Base-by-base conservation (phyloP, 768 basidiomycete genomes). In the Gyrodon lividus region DNA sequence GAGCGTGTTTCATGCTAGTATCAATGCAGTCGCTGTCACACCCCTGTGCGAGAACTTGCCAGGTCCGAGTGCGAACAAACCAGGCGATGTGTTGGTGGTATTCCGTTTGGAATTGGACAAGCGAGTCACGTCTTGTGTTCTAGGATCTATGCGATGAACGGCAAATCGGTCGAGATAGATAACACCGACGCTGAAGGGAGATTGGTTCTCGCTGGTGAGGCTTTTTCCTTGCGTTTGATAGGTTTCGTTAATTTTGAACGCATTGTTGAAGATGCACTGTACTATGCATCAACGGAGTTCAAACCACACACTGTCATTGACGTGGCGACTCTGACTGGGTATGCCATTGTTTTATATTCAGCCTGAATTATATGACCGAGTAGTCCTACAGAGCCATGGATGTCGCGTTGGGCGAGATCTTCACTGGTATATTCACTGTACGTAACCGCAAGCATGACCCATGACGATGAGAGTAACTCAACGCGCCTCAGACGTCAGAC, bases 1-100 rank as follows among this genome's bases (percentile, higher is more conserved):
- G 9, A 22, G 5, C 20, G 10, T 24, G 4, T 31, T 39, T 34
- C 6, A 50, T 53, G 4, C 52, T 41, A 90, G 88, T 8, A 74
- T 94, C 67, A 92, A 93, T 64, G 72, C 92, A 47, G 77, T 91
- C 22, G 79, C 82, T 10, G 72, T 81, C 23, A 84, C 84, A 0
- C 89, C 92, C 3, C 74, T 95, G 28, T 83, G 83, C 16, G 92
- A 95, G 67, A 95, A 95, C 73, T 76, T 95, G 78, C 92, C 92
- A 4, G 87, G 88, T 16, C 77, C 78, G 4, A 71, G 74, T 33
- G 75, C 78, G 22, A 79, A 66, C 52, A 92, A 92, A 65, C 92
- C 91, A 1, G 92, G 92, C 48, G 92, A 94, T 61, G 79, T 92
- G 87, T 91, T 54, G 30, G 83, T 63, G 9, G 5, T 13, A 6